Conservation (phyloP, 176 grass and related monocot species). For the Secale cereale region DNA sequence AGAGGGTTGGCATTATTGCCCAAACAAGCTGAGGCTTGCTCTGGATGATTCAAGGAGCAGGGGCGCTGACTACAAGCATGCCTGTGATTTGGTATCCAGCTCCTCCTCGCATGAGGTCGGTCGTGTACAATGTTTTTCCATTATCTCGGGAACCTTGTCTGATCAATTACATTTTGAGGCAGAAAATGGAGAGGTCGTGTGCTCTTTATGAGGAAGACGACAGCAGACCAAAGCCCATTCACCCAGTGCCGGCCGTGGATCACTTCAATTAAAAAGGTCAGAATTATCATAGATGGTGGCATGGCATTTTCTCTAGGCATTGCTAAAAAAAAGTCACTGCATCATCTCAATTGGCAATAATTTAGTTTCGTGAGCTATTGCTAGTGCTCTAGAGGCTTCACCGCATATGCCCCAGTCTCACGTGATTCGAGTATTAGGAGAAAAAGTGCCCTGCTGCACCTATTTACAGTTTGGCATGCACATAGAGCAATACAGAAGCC, state of each 20-base stretch:
- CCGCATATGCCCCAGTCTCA: neutral
- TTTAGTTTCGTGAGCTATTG: neutral
- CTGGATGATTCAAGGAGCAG: neutral
- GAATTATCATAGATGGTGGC: constrained; percentile 17
- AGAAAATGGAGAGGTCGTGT: neutral
- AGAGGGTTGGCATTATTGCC: neutral
- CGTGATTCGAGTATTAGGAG: neutral
- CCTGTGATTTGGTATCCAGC: neutral
- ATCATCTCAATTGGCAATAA: neutral
- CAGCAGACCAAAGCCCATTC: neutral
- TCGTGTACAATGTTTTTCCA: neutral
- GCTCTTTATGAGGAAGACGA: constrained; percentile 1
- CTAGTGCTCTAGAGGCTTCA: neutral
- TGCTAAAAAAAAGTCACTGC: neutral
- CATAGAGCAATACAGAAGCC: neutral
- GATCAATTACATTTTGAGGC: neutral
- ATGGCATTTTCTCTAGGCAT: neutral
- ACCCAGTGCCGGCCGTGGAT: neutral
- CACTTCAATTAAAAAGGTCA: constrained; percentile 28
- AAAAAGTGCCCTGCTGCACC: neutral
- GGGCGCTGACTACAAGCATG: neutral
- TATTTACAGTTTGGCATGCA: neutral
- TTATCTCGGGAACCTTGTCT: neutral
- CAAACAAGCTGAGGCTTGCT: neutral
- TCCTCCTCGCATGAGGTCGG: neutral